Conservation (phyloP, 169 alveolate species). For the Cryptosporidium andersoni region DNA sequence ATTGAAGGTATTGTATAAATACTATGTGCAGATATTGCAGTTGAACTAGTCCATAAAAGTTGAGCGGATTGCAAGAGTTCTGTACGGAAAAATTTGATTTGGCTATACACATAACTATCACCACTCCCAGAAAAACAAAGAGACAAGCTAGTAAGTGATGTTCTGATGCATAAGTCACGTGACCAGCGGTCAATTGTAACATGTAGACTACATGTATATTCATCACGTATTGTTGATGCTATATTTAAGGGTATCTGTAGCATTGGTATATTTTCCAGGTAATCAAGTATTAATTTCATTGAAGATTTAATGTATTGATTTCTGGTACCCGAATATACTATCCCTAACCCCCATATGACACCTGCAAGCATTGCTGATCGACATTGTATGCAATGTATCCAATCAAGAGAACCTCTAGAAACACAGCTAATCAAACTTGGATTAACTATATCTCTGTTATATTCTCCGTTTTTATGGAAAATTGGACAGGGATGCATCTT, state of each 20-base stretch:
- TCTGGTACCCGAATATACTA: conserved; percentile 56
- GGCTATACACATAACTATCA: conserved; percentile 24
- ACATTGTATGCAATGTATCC: conserved; percentile 68
- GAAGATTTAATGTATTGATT: background rate
- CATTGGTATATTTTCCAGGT: conserved; percentile 40
- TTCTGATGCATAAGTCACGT: conserved; percentile 48
- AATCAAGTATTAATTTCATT: conserved; percentile 7
- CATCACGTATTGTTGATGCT: conserved; percentile 58
- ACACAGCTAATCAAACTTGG: conserved; percentile 7
- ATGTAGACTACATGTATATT: conserved; percentile 28
- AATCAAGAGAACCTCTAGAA: conserved; percentile 30
- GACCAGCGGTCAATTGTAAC: conserved; percentile 64
- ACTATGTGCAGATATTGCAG: conserved; percentile 65
- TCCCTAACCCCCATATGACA: conserved; percentile 61
- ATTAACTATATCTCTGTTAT: background rate
- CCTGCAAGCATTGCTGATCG: conserved; percentile 56
- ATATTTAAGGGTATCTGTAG: conserved; percentile 51
- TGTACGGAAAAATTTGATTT: conserved; percentile 39
- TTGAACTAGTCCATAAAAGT: conserved; percentile 63
- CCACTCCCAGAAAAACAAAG: conserved; percentile 61
- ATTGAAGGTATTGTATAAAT: conserved; percentile 58
- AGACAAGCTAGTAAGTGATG: conserved; percentile 30
- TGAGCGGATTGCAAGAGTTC: conserved; percentile 46
- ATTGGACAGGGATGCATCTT: conserved; percentile 46
- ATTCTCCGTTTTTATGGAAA: background rate